phyloP scores from a whole-genome alignment of 163 green algal species.

The Coccomyxa subellipsoidea region DNA sequence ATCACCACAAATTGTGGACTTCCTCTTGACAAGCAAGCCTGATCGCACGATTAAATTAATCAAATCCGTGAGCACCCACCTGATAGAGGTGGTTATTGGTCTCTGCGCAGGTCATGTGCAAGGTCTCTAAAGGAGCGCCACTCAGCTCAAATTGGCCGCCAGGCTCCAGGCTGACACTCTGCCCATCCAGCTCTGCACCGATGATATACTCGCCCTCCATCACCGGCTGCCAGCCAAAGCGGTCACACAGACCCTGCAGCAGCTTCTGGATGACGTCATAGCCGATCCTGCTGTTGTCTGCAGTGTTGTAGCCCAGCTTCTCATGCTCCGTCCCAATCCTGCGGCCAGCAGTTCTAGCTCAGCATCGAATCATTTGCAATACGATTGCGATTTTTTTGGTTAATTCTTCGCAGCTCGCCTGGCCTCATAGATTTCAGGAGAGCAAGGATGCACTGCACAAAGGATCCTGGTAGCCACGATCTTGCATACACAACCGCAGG shows the following conservation, averaged over 20 bases:
- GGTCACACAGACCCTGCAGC: slow-evolving; percentile 67
- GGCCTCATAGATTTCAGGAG: neutral
- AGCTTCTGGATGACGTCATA: slow-evolving; percentile 82
- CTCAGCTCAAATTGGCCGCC: slow-evolving; percentile 98
- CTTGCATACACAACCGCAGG: too few relatives aligned
- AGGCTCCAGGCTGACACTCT: slow-evolving; percentile 95
- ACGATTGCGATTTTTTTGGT: neutral
- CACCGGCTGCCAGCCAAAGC: slow-evolving; percentile 88
- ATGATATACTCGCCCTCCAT: slow-evolving; percentile 86
- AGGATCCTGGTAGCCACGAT: too few relatives aligned
- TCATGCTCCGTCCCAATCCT: slow-evolving; percentile 99
- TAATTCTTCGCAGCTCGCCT: neutral
- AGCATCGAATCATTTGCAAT: too few relatives aligned
- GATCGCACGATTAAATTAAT: too few relatives aligned
- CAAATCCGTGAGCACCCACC: slow-evolving; percentile 27
- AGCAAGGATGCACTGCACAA: neutral
- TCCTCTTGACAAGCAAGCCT: too few relatives aligned
- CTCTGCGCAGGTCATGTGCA: slow-evolving; percentile 93
- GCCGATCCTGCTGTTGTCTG: slow-evolving; percentile 44
- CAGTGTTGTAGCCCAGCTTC: slow-evolving; percentile 89
- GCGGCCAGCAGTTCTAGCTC: neutral
- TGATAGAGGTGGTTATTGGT: slow-evolving; percentile 93
- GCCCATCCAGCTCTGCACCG: slow-evolving; percentile 69
- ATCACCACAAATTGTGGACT: neutral
- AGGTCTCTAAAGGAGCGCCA: slow-evolving; percentile 82